phyloP scores from a whole-genome alignment of 192 early-diverging fungal genomes.

The Coemansia asiatica region DNA sequence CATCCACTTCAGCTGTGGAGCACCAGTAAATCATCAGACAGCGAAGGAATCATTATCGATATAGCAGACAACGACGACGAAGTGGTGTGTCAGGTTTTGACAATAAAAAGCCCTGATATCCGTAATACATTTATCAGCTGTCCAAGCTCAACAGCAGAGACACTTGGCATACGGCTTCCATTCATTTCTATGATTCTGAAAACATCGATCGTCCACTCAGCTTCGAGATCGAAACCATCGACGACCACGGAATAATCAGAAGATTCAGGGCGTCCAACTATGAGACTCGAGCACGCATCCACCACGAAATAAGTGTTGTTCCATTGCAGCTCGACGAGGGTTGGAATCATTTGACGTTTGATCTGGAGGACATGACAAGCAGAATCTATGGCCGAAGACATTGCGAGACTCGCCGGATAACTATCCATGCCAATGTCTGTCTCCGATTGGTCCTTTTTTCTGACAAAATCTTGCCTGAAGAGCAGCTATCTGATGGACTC shows the following conservation, averaged over 20 bases:
- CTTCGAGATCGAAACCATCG: conserved; percentile 87
- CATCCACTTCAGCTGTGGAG: conserved; percentile 43
- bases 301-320: conserved; percentile 78
- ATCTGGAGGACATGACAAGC: conserved; percentile 81
- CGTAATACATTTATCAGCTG: conserved; percentile 87
- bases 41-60: not conserved
- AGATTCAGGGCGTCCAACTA: conserved; percentile 88
- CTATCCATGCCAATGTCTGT: conserved; percentile 88
- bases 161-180: conserved; percentile 89
- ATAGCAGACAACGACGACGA: conserved; percentile 12
- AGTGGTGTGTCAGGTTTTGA: conserved; percentile 10
- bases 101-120: conserved; percentile 60
- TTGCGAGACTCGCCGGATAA: conserved; percentile 82
- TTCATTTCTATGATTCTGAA: conserved; percentile 86
- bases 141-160: conserved; percentile 68
- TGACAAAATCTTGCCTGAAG: conserved; percentile 87
- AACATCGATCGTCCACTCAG: conserved; percentile 85
- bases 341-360: conserved; percentile 95
- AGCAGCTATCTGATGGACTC: conserved; percentile 89
- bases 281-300: conserved; percentile 16
- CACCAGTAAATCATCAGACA: not conserved
- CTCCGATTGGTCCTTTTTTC: conserved; percentile 89
- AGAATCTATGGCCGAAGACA: conserved; percentile 89
- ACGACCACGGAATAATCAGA: conserved; percentile 79
- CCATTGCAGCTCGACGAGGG: conserved; percentile 90